Evolutionary conservation across 169 alveolate species (phyloP).

Genomic region (Plasmodium reichenowi): DNA sequence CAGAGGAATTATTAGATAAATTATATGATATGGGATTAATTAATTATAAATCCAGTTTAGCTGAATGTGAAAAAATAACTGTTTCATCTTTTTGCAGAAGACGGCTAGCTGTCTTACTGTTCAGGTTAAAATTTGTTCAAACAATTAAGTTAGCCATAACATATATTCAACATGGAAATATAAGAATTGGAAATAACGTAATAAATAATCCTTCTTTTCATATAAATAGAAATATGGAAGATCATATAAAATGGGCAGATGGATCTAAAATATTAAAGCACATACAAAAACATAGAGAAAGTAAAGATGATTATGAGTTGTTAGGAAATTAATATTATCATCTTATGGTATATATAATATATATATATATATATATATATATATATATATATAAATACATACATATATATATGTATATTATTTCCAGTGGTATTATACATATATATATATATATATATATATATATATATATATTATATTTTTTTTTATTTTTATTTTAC

Average conservation of each 20-base stretch:
- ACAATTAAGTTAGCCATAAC: constrained; percentile 95
- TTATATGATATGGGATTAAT: constrained; percentile 97
- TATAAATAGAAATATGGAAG: constrained; percentile 96
- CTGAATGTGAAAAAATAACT: constrained; percentile 92
- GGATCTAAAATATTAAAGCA: constrained; percentile 91
- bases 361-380: too few relatives aligned
- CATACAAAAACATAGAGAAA: constrained; percentile 79
- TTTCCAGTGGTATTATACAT: too few relatives aligned
- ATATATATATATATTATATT: too few relatives aligned
- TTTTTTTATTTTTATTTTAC: too few relatives aligned
- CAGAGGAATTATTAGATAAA: constrained; percentile 94
- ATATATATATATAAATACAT: too few relatives aligned
- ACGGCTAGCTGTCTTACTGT: constrained; percentile 96
- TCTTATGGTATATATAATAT: too few relatives aligned
- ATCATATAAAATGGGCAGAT: constrained; percentile 97
- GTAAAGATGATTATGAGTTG: constrained; percentile 84
- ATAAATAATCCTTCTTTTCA: constrained; percentile 97
- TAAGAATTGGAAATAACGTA: constrained; percentile 96
- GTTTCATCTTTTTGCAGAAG: constrained; percentile 98
- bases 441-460: too few relatives aligned
- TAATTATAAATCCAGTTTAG: constrained; percentile 91
- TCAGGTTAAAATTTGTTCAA: constrained; percentile 94
- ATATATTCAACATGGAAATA: constrained; percentile 97
- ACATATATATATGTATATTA: too few relatives aligned
- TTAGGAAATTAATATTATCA: constrained; percentile 77